Percentiles rank a stretch among this genome's conserved stretches.
Evolutionary conservation across 2,329 filamentous ascomycete species (phyloP).

Genomic region (Sordariomycetes sp.): DNA sequence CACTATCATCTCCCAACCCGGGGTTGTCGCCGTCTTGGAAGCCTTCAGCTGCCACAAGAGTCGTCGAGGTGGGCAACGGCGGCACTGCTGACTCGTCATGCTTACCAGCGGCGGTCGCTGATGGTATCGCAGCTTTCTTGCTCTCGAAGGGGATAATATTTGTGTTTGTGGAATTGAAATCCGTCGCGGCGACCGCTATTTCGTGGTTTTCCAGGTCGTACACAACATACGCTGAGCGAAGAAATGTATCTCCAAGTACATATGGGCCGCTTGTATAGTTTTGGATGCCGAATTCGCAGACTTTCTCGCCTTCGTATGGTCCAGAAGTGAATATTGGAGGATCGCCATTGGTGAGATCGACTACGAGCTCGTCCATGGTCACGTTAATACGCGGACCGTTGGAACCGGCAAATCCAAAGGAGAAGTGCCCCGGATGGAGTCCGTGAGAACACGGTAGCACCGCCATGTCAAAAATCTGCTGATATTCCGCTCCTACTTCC

Average conservation of each 20-base stretch:
- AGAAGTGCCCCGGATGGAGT: constrained; percentile 35
- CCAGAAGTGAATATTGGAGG: constrained; percentile 27
- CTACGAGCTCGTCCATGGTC: constrained; percentile 46
- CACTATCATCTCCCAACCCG: too few relatives aligned
- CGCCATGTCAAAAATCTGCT: constrained; percentile 23
- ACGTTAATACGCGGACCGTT: constrained; percentile 41
- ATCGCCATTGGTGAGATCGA: constrained; percentile 29
- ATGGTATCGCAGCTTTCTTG: constrained; percentile 39
- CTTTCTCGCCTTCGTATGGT: constrained; percentile 30
- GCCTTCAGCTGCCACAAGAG: constrained; percentile 19
- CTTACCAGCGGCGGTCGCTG: constrained; percentile 32
- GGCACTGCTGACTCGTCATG: constrained; percentile 20
- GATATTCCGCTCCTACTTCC: constrained; percentile 44
- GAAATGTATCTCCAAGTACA: constrained; percentile 48
- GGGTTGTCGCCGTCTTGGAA: constrained; percentile 13
- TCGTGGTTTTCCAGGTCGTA: constrained; percentile 51
- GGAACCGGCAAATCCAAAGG: constrained; percentile 42
- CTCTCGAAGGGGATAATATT: constrained; percentile 42
- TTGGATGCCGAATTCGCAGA: constrained; percentile 49
- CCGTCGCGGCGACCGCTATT: constrained; percentile 42
- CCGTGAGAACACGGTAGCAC: constrained; percentile 41
- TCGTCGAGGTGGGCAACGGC: constrained; percentile 10
- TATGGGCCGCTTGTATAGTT: constrained; percentile 32
- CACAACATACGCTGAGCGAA: constrained; percentile 51
- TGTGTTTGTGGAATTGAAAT: constrained; percentile 42